Evolutionary conservation across 2,329 filamentous ascomycete species (phyloP).

Genomic region (Paecilomyces fulvus): DNA sequence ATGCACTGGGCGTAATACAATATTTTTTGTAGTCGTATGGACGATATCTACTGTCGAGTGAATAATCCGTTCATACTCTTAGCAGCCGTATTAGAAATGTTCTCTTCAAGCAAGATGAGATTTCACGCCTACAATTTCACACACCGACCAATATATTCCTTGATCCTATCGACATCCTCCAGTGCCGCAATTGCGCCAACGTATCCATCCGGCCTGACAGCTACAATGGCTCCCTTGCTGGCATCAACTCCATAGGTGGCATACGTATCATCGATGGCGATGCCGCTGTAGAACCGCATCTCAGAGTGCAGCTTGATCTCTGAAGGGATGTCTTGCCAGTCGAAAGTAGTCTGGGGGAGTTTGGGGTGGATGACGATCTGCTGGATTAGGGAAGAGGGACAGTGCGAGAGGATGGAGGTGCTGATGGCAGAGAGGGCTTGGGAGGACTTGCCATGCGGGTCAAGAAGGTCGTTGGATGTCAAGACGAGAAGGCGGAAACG

Average conservation of each 20-base stretch:
- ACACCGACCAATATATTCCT: not conserved
- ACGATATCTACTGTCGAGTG: not conserved
- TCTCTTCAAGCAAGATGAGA: not conserved
- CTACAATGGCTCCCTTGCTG: conserved; percentile 21
- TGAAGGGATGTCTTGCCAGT: conserved; percentile 23
- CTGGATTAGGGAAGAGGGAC: conserved; percentile 21
- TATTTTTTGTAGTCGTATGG: too few species aligned
- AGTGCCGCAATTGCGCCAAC: conserved; percentile 14
- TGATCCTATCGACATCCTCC: not conserved
- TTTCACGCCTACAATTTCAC: not conserved
- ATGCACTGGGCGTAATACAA: too few species aligned
- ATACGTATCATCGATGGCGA: conserved; percentile 28
- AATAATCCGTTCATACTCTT: not conserved
- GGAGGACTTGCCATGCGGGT: conserved; percentile 18
- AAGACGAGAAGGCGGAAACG: conserved; percentile 30
- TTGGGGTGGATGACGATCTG: conserved; percentile 28
- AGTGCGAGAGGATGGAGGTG: conserved; percentile 13
- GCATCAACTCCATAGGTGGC: conserved; percentile 25
- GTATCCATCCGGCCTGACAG: conserved; percentile 33
- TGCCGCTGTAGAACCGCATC: conserved; percentile 28
- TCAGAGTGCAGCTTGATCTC: conserved; percentile 25
- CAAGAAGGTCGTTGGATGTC: conserved; percentile 25
- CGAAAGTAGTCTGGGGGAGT: conserved; percentile 15
- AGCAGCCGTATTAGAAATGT: not conserved
- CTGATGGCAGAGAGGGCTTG: conserved; percentile 15